phyloP scores from a whole-genome alignment of 1,284 basidiomycete species.

The Tilletia indica region DNA sequence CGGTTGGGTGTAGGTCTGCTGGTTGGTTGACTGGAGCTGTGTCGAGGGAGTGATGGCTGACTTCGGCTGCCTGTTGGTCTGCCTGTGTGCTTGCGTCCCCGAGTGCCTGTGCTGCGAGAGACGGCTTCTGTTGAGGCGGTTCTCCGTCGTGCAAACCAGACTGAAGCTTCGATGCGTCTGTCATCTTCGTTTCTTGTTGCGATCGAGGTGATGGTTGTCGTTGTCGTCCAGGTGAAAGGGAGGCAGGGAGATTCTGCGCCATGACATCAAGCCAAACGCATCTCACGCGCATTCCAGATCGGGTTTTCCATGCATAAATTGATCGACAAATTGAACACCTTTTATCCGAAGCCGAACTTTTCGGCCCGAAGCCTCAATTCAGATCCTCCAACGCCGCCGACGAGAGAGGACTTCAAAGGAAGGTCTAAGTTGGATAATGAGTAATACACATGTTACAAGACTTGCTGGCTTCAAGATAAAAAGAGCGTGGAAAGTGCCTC shows the following conservation, averaged over 20 bases:
- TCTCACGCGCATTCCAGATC: no score
- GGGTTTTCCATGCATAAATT: no score
- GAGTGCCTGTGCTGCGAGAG: neutral
- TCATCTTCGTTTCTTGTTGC: neutral
- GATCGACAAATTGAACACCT: no score
- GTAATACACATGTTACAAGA: neutral
- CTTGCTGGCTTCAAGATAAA: neutral
- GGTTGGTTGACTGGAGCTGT: neutral
- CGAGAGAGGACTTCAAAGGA: no score
- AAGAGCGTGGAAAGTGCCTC: neutral
- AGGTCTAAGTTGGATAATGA: no score
- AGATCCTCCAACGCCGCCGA: no score
- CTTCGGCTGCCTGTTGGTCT: slow-evolving; percentile 13
- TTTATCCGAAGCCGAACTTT: no score
- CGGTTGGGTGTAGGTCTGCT: neutral
- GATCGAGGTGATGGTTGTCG: neutral
- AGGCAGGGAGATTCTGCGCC: neutral
- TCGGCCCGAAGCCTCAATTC: no score
- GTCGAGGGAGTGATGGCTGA: neutral
- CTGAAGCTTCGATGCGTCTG: neutral
- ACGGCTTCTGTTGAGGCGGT: neutral
- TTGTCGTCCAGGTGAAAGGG: neutral
- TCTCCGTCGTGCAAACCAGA: slow-evolving; percentile 11
- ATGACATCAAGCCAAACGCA: no score
- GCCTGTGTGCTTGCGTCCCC: slow-evolving; percentile 9